Evolutionary conservation across 164 flowering plant species (phyloP), one percentile per base, ranked within the genome.

Genomic region (Aristolochia fimbriata): DNA sequence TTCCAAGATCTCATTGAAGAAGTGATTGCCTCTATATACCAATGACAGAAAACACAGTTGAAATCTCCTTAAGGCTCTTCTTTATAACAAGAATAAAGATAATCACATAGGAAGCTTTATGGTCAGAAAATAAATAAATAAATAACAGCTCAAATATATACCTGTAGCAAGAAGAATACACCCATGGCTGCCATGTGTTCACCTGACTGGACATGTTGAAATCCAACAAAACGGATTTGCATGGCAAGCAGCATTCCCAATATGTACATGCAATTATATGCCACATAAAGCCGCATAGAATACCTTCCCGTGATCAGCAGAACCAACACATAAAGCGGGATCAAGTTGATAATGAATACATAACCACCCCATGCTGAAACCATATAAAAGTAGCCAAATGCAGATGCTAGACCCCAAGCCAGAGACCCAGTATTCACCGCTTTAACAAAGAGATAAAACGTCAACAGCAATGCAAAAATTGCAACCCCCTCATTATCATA

Each of bases 181-280:
- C 96, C 97, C 99, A 93, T 86, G 12, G 99, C 94, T 6, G 92
- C 99, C 99, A 93, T 93, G 77, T 93, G 99, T 71, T 93, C 99
- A 50, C 99, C 97, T 2, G 97, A 90, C 66, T 93, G 99, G 3
- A 93, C 96, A 72, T 93, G 99, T 72, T 93, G 99, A 70, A 93
- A 93, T n/a, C 99, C 97, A 21, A 93, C 99, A 77, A 93, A 93
- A 53, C 96, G 86, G 70, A 93, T 93, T 70, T 93, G 99, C 99
- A 93, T 93, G 12, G 97, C 99, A 1, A 93, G 86, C 73, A 93
- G 69, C 96, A 88, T 90, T 31, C 99, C 99, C 75, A 93, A 33
- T 22, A 93, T 65, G 70, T 90, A 93, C 87, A 77, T 88, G 62
- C 82, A 83, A 70, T 90, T 88, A 71, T 90, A 93, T 15, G 99